A percentile compares a stretch with the other conserved stretches of the same genome.
Conservation (phyloP, 78 protist species). For the Acrasis kona region DNA sequence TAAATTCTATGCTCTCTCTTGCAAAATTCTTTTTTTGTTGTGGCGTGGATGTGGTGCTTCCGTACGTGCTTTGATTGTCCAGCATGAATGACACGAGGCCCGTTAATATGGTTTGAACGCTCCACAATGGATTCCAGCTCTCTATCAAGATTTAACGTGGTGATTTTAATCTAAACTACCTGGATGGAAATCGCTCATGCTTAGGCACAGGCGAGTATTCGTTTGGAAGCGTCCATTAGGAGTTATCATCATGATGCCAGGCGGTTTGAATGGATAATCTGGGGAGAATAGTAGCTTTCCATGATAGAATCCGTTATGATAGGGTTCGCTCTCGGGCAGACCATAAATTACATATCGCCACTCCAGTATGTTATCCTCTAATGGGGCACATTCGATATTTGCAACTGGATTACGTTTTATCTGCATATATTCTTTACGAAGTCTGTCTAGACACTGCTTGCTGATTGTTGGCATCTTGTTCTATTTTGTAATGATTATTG, state of each 20-base stretch:
- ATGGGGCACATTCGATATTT: constrained; percentile 16
- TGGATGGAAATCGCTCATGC: constrained; percentile 72
- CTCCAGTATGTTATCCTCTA: constrained; percentile 22
- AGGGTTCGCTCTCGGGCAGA: constrained; percentile 22
- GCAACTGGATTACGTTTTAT: constrained; percentile 4
- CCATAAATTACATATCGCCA: constrained; percentile 49
- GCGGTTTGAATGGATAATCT: constrained; percentile 52
- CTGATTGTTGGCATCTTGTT: too few relatives aligned
- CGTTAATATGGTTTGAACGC: constrained; percentile 22
- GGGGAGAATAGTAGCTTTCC: constrained; percentile 35
- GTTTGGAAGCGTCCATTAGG: constrained; percentile 58
- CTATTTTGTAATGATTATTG: too few relatives aligned
- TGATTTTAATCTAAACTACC: constrained; percentile 47
- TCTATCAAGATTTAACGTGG: neutral
- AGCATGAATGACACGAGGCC: constrained; percentile 65
- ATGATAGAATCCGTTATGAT: constrained; percentile 25
- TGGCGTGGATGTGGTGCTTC: neutral
- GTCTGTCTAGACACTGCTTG: constrained; percentile 8
- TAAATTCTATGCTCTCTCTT: neutral
- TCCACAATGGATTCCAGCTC: constrained; percentile 18
- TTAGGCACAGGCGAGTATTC: constrained; percentile 47
- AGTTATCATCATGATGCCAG: constrained; percentile 56
- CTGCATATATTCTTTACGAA: constrained; percentile 9
- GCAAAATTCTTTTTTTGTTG: constrained; percentile 12
- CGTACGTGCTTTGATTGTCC: constrained; percentile 11